Evolutionary conservation across 345 rosid species (phyloP).

Genomic region (Microthlaspi erraticum): DNA sequence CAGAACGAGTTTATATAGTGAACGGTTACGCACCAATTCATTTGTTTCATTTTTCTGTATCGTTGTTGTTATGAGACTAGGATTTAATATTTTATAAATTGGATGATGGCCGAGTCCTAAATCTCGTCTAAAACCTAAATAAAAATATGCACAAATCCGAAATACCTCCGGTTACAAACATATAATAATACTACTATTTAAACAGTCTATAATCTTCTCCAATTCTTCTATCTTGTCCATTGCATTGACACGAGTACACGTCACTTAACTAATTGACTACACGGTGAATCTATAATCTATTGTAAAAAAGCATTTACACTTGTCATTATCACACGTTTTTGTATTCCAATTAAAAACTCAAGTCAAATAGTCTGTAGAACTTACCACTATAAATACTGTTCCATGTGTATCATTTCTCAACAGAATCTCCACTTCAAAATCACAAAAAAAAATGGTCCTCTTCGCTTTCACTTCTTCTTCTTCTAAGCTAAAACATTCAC

Average conservation of each 20-base stretch:
- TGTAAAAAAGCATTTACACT: not conserved
- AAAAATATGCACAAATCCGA: not conserved
- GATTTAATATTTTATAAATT: too few species aligned
- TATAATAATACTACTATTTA: not conserved
- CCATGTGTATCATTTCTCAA: not conserved
- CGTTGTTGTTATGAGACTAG: not conserved
- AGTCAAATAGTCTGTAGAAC: too few species aligned
- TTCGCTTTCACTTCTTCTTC: conserved; percentile 18
- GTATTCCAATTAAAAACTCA: too few species aligned
- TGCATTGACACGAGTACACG: too few species aligned
- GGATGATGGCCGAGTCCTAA: conserved; percentile 3
- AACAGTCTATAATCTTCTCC: not conserved
- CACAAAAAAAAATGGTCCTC: conserved; percentile 19
- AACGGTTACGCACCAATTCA: conserved; percentile 7
- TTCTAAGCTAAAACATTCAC: conserved; percentile 36
- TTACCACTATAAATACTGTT: conserved; percentile 32
- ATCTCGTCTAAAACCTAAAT: not conserved
- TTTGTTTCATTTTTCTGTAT: not conserved
- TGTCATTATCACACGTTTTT: conserved; percentile 39
- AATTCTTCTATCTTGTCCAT: not conserved
- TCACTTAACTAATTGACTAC: too few species aligned
- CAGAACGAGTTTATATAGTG: too few species aligned
- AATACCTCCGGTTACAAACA: not conserved
- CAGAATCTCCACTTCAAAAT: conserved; percentile 2
- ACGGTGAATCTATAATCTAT: not conserved